phyloP scores from a whole-genome alignment of 805 yeast genomes.

The Metschnikowia koreensis region DNA sequence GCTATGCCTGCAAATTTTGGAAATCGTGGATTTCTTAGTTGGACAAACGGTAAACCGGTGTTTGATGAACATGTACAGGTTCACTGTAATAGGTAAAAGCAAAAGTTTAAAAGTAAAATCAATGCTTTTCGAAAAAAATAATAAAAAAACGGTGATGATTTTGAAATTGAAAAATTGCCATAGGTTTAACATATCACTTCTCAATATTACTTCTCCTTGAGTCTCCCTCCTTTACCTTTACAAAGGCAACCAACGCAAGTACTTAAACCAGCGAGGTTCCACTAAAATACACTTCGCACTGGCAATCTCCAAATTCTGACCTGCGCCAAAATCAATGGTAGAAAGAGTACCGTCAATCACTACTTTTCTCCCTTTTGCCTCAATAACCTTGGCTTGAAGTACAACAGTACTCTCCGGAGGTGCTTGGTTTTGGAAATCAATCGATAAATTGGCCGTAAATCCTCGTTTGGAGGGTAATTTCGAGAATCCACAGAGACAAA shows the following conservation, averaged over 20 bases:
- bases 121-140: too few species aligned
- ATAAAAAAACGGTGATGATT: too few species aligned
- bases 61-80: too few species aligned
- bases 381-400: constrained; percentile 62
- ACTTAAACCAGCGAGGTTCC: constrained; percentile 87
- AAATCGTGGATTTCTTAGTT: too few species aligned
- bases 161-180: too few species aligned
- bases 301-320: constrained; percentile 46
- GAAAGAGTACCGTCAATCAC: constrained; percentile 66
- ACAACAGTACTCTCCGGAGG: constrained; percentile 63
- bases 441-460: constrained; percentile 76
- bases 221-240: background rate
- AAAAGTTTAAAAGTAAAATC: too few species aligned
- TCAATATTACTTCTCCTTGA: background rate
- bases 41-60: too few species aligned
- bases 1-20: too few species aligned
- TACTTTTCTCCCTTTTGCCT: constrained; percentile 77
- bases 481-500: constrained; percentile 84
- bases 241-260: constrained; percentile 44
- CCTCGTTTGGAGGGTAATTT: constrained; percentile 78
- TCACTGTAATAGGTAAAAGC: too few species aligned
- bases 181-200: too few species aligned
- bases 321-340: constrained; percentile 42
- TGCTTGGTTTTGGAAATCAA: constrained; percentile 64
- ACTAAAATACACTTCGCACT: constrained; percentile 69